These are phyloP conservation scores for Glomus cerebriforme DNA, from an alignment of 192 early-diverging fungal genomes.

Conservation along the genomic window DNA sequence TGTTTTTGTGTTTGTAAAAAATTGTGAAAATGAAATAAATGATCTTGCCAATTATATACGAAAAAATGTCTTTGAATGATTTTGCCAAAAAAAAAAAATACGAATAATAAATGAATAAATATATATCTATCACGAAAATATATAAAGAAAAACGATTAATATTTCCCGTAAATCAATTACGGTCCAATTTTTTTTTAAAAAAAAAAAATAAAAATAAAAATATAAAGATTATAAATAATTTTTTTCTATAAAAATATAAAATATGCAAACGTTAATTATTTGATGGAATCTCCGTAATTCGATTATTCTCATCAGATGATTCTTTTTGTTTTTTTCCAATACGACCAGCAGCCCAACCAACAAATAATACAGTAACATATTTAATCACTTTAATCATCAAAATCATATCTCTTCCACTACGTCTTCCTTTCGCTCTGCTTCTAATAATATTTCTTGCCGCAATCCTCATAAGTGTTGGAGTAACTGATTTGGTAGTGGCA, in stretches of 20 bases:
- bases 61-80: neutral
- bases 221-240: no score
- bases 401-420: neutral
- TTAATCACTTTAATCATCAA: neutral
- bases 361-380: conserved; percentile 3
- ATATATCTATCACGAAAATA: neutral
- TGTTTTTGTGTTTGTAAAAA: neutral
- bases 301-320: neutral
- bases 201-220: no score
- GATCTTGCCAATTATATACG: neutral
- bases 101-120: neutral
- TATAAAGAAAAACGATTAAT: neutral
- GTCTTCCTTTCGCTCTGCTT: neutral
- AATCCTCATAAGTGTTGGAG: neutral
- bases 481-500: neutral
- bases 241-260: neutral
- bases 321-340: neutral
- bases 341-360: conserved; percentile 1
- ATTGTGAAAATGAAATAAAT: neutral
- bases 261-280: neutral
- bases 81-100: neutral
- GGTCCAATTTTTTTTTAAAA: neutral
- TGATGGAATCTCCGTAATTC: neutral
- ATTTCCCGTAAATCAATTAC: neutral
- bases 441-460: neutral